A percentile compares a stretch with the other conserved stretches of the same genome.
Conservation (phyloP, 169 alveolate genomes). For the Plasmodium ovale region DNA sequence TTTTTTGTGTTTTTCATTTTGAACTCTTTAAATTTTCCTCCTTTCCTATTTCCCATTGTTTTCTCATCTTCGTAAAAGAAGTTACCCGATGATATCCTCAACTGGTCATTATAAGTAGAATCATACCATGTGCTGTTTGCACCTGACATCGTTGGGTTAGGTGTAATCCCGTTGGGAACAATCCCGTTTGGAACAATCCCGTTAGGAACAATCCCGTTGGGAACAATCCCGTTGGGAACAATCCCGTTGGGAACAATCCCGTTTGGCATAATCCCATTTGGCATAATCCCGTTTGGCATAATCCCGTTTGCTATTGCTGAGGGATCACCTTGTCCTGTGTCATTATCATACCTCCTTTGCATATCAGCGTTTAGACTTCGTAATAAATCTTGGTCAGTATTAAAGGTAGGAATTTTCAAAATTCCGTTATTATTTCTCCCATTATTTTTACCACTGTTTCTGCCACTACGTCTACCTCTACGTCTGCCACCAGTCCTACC, state of each 20-base stretch:
- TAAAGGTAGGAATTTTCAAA: background rate
- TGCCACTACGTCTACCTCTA: background rate
- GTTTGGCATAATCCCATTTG: too few relatives aligned
- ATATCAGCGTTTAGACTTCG: too few relatives aligned
- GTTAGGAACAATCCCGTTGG: too few relatives aligned
- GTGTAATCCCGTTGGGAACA: too few relatives aligned
- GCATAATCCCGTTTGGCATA: too few relatives aligned
- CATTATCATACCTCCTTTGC: too few relatives aligned
- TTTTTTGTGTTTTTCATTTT: conserved; percentile 32
- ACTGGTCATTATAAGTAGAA: conserved; percentile 4
- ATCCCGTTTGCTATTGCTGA: too few relatives aligned
- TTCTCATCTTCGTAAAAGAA: background rate
- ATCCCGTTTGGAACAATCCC: too few relatives aligned
- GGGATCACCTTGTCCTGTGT: too few relatives aligned
- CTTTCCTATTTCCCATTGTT: conserved; percentile 27
- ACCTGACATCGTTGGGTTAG: background rate
- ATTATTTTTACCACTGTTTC: background rate
- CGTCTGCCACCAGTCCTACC: background rate
- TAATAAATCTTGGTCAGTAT: too few relatives aligned
- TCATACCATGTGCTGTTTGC: conserved; percentile 24
- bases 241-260: too few relatives aligned
- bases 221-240: too few relatives aligned
- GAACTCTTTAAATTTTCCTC: conserved; percentile 14
- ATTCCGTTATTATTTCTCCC: background rate
- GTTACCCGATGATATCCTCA: background rate